A percentile compares a stretch with the other conserved stretches of the same genome.
These are phyloP conservation scores for Colletotrichum truncatum DNA, from an alignment of 2,329 filamentous ascomycete species.

Conservation along the genomic window DNA sequence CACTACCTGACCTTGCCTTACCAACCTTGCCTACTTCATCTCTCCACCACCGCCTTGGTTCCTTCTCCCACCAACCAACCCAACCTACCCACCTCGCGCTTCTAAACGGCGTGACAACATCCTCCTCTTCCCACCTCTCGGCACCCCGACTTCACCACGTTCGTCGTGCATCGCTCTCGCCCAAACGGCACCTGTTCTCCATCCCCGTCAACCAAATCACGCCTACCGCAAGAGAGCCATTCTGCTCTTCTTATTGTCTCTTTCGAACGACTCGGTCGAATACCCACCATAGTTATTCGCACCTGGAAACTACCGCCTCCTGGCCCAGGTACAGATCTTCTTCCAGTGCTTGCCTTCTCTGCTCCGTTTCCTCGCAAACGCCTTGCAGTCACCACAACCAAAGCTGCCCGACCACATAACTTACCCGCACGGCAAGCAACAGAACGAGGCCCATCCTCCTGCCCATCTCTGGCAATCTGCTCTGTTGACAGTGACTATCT, in stretches of 20 bases:
- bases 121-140: slow-evolving; percentile 12
- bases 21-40: not conserved
- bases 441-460: not conserved
- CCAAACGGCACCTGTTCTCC: slow-evolving; percentile 6
- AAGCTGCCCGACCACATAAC: not conserved
- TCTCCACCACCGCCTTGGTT: slow-evolving; percentile 1
- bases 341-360: not conserved
- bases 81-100: slow-evolving; percentile 24
- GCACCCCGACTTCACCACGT: slow-evolving; percentile 21
- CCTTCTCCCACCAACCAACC: slow-evolving; percentile 21
- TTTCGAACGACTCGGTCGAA: not conserved
- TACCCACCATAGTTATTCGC: not conserved
- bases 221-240: not conserved
- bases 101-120: slow-evolving; percentile 25
- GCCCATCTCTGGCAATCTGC: slow-evolving; percentile 2
- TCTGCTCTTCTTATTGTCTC: no score
- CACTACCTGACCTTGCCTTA: not conserved
- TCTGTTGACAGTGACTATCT: slow-evolving; percentile 6
- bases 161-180: slow-evolving; percentile 1
- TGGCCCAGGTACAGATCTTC: not conserved
- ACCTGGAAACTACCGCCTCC: no score
- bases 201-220: not conserved
- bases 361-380: not conserved
- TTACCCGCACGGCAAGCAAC: not conserved
- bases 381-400: not conserved